Percentiles rank a stretch among this genome's conserved stretches.
Evolutionary conservation across 208 protist genomes (phyloP).

Genomic region (Naegleria lovaniensis): DNA sequence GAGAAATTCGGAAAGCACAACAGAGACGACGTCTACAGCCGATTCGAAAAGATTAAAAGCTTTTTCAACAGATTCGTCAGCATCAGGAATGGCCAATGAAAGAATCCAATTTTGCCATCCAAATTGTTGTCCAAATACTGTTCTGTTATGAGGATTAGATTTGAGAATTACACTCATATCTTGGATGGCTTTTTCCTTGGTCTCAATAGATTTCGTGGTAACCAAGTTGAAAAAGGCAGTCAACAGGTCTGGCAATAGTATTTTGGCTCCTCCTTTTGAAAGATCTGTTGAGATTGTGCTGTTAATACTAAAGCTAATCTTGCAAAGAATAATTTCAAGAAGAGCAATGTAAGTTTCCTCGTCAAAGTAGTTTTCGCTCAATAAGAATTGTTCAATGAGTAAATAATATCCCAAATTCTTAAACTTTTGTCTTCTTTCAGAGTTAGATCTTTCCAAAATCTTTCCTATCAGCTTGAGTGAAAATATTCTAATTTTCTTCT

Average conservation of each 20-base stretch:
- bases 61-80: background rate
- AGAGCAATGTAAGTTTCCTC: conserved; percentile 7
- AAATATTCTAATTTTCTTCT: conserved; percentile 18
- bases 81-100: background rate
- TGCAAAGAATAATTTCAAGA: background rate
- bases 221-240: background rate
- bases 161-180: background rate
- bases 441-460: background rate
- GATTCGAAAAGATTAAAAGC: background rate
- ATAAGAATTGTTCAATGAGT: background rate
- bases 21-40: background rate
- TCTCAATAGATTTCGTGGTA: background rate
- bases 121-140: background rate
- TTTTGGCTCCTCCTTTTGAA: background rate
- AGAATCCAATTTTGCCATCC: conserved; percentile 24
- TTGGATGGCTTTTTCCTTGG: background rate
- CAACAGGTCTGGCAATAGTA: background rate
- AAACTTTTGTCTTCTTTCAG: background rate
- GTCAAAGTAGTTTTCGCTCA: background rate
- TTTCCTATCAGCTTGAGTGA: background rate
- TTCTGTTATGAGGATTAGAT: background rate
- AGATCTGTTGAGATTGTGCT: background rate
- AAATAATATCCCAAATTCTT: background rate
- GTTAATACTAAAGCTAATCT: background rate
- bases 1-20: background rate